Base-by-base conservation (phyloP, 1,139 yeast genomes). In the Suhomyces choctaworum region DNA sequence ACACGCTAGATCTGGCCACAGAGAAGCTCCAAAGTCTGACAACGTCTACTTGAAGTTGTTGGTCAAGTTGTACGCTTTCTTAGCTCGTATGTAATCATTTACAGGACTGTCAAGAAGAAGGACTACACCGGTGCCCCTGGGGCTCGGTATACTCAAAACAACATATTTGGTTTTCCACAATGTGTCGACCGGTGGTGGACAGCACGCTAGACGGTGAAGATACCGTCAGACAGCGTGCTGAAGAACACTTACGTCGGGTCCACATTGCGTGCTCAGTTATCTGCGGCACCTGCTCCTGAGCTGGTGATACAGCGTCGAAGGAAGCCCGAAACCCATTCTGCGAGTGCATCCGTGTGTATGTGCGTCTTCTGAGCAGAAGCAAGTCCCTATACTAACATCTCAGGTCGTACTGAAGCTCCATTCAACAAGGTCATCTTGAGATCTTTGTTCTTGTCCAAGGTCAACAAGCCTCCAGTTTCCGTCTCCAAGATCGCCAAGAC, bases 401-500 rank as follows among this genome's bases (percentile, higher is more conserved):
- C 61, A 80, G 95, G 94, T 80, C 96, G 98, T 78, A 92, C 97
- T 63, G 97, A 89, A 71, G 88, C 95, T 74, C 81, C 89, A 68
- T 92, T 92, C 94, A 92, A 94, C 97, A 88, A 86, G 83, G 89
- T 89, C 60, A 73, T 92, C 76, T 86, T 94, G 70, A 87, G 76
- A 73, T 79, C 92, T 66, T 83, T 94, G 73, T 92, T 88, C 87
- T 81, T 92, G 66, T 90, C 97, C 55, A 92, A 92, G 90, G 77
- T 82, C 73, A 94, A 92, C 97, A 88, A 96, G 80, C 99, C 98
- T 64, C 98, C 99, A 54, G 97, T 92, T 51, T 90, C 97, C 58
- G 82, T 88, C 56, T 82, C 96, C 56, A 88, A 96, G 78, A 78
- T 94, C 56, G 70, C 86, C 64, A 82, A 85, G 69, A 89, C 94